Conservation (phyloP, 1,139 yeast species). For the Diutina scorzettiae region DNA sequence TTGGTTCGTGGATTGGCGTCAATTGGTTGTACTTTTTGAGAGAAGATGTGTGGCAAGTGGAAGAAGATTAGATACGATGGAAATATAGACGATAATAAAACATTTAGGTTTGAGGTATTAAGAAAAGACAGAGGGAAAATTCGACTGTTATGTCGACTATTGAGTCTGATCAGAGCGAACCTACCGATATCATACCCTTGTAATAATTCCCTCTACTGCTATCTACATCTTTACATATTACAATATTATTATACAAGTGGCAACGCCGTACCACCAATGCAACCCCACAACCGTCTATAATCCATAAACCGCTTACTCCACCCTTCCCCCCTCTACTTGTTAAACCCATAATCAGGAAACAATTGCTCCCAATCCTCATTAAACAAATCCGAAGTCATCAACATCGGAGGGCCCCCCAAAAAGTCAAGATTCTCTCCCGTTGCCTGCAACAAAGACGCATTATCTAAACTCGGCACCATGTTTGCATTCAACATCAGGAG, state of each 20-base stretch:
- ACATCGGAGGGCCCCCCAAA: slow-evolving; percentile 42
- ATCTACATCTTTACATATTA: no score
- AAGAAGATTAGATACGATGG: no score
- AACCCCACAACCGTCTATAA: background rate
- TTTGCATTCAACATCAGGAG: background rate
- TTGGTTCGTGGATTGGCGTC: slow-evolving; percentile 82
- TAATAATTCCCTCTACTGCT: no score
- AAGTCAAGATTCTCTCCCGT: slow-evolving; percentile 17
- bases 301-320: background rate
- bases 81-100: no score
- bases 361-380: slow-evolving; percentile 40
- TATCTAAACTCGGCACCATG: background rate
- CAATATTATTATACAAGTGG: background rate
- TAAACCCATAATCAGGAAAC: slow-evolving; percentile 12
- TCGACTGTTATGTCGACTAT: background rate
- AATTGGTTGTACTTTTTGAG: slow-evolving; percentile 81
- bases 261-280: background rate
- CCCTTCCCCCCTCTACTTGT: background rate
- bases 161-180: background rate
- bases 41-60: slow-evolving; percentile 43
- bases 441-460: background rate
- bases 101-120: no score
- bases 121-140: no score
- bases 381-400: slow-evolving; percentile 40
- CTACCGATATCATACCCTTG: no score